Conservation (phyloP, 2,329 filamentous ascomycete genomes). For the Tympanopsis confertula region DNA sequence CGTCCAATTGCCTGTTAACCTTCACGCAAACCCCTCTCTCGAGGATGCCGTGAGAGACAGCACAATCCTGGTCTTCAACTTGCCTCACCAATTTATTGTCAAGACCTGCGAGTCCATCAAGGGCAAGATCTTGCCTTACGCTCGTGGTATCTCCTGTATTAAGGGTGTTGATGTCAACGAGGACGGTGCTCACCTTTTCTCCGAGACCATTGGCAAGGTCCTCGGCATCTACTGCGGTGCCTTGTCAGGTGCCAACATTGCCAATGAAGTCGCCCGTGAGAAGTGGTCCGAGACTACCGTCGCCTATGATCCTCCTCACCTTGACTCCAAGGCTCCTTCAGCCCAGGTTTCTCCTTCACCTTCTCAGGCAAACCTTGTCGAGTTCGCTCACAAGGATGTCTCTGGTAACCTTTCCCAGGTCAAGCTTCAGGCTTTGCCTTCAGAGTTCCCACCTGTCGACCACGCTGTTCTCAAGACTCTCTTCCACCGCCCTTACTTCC, state of each 20-base stretch:
- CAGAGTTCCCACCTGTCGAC: slow-evolving; percentile 75
- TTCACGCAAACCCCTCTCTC: slow-evolving; percentile 73
- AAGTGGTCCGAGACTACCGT: slow-evolving; percentile 97
- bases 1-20: slow-evolving; percentile 70
- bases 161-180: slow-evolving; percentile 93
- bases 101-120: slow-evolving; percentile 74
- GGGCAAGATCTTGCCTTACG: slow-evolving; percentile 82
- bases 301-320: slow-evolving; percentile 81
- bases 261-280: slow-evolving; percentile 84
- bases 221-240: slow-evolving; percentile 95
- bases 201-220: slow-evolving; percentile 82
- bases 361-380: slow-evolving; percentile 38
- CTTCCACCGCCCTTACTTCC: slow-evolving; percentile 95
- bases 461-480: slow-evolving; percentile 73
- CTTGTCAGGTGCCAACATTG: slow-evolving; percentile 91
- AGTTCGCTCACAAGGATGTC: slow-evolving; percentile 57
- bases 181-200: slow-evolving; percentile 78
- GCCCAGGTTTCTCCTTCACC: slow-evolving; percentile 36
- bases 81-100: slow-evolving; percentile 90
- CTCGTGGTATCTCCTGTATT: slow-evolving; percentile 91
- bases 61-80: slow-evolving; percentile 87
- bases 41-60: slow-evolving; percentile 71
- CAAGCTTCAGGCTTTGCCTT: slow-evolving; percentile 63
- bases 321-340: slow-evolving; percentile 68
- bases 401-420: slow-evolving; percentile 56